Evolutionary conservation across 208 protist species (phyloP), one percentile per base, ranked within the genome.

Genomic region (Trypanosoma cruzi): DNA sequence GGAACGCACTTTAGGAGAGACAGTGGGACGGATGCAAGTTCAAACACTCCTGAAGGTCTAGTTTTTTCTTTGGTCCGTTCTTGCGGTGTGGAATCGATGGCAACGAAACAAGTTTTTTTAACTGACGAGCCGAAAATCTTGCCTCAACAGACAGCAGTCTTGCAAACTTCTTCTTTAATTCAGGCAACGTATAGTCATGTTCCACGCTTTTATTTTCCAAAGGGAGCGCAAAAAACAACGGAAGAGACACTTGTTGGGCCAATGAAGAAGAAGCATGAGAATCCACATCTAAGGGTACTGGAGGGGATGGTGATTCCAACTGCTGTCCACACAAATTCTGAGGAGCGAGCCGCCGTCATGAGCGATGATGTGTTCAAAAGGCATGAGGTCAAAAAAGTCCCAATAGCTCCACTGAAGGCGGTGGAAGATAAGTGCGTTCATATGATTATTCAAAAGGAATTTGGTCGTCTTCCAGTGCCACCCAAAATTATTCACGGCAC

Each of bases 131-230:
- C 16, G 24, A 57, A 28, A 31, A 55, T 29, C 37, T 73, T 44
- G 36, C 44, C 28, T 40, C 48, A 16, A 63, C 42, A 18, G 46
- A 77, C 13, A 48, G 34, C 6, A 18, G n/a, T 16, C 40, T 61
- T 34, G 24, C 53, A 60, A 64, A 32, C 32, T 63, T 16, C 48
- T 63, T 22, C 36, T 42, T 22, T 5, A 11, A 32, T 37, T 2
- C 13, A 20, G 18, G 85, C 82, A 13, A 80, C 80, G 54, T 85
- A 85, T 65, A 77, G 86, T 6, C 81, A 89, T 28, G 96, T 97
- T 49, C 93, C 93, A 4, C 88, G 79, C 24, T 97, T 97, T 68
- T 97, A 95, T 77, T 95, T 88, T 56, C 85, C 90, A 0, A 55
- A 85, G 8, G 92, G 92, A 0, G 29, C 66, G 24, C 80, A 78